Conservation (phyloP, 2,329 filamentous ascomycete genomes). For the Colletotrichum lini region DNA sequence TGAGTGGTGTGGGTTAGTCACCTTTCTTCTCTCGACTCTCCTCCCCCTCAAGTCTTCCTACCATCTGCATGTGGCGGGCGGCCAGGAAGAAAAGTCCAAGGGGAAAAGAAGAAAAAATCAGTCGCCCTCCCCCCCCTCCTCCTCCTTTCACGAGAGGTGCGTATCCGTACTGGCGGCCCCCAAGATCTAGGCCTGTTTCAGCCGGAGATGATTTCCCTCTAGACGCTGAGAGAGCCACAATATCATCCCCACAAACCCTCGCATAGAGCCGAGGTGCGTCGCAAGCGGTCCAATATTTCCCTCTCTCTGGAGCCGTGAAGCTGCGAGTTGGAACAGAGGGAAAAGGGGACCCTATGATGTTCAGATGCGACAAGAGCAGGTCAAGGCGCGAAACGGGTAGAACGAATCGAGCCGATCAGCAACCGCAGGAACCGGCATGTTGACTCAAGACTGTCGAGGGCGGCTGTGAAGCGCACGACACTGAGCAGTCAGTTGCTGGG, state of each 20-base stretch:
- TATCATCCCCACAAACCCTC: constrained; percentile 22
- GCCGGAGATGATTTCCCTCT: constrained; percentile 34
- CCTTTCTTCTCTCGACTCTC: neutral
- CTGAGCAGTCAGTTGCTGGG: neutral
- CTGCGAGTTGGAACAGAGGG: neutral
- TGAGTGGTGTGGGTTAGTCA: neutral
- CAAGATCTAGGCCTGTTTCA: constrained; percentile 38
- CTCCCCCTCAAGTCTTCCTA: neutral
- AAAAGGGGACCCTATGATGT: neutral
- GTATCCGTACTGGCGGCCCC: neutral
- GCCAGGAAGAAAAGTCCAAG: too few relatives aligned
- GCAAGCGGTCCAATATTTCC: neutral
- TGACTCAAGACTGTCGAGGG: constrained; percentile 20
- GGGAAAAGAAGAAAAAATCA: too few relatives aligned
- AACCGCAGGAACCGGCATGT: constrained; percentile 21
- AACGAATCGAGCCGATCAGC: neutral
- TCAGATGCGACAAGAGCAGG: constrained; percentile 9
- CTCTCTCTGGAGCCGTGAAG: neutral
- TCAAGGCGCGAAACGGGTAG: neutral
- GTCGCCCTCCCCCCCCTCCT: too few relatives aligned
- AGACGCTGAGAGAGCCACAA: constrained; percentile 6
- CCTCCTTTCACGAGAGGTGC: too few relatives aligned
- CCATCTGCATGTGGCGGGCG: neutral
- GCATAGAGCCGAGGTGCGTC: constrained; percentile 13
- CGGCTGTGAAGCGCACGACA: neutral